These are phyloP conservation scores for Dothideomycetes sp. DNA, from an alignment of 2,329 filamentous ascomycete species.

Conservation along the genomic window DNA sequence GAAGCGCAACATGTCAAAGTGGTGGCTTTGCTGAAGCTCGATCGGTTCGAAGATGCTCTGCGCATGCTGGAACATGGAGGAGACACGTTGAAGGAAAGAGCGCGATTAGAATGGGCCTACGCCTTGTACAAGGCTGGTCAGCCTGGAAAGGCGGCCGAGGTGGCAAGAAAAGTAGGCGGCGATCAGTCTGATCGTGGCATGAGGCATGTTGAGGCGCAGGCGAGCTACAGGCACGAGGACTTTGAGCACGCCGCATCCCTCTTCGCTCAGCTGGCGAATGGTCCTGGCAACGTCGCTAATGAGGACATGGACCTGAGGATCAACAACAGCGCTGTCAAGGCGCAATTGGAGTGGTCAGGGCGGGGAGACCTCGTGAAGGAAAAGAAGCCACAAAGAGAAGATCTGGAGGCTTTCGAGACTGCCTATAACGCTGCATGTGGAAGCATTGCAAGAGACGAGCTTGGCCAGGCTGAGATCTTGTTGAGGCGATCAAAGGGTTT, in stretches of 20 bases:
- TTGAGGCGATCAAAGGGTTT: conserved; percentile 54
- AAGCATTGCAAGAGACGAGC: conserved; percentile 58
- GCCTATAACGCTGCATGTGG: conserved; percentile 71
- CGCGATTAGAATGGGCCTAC: conserved; percentile 63
- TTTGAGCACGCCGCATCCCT: conserved; percentile 56
- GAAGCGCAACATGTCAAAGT: conserved; percentile 59
- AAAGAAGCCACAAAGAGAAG: conserved; percentile 47
- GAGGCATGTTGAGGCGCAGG: conserved; percentile 51
- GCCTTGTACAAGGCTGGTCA: conserved; percentile 72
- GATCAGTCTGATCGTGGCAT: conserved; percentile 36
- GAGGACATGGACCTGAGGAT: conserved; percentile 68
- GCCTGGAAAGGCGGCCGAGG: conserved; percentile 50
- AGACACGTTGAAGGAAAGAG: conserved; percentile 47
- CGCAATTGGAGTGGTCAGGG: conserved; percentile 62
- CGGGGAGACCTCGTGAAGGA: conserved; percentile 38
- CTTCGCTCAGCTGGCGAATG: conserved; percentile 48
- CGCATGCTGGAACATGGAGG: conserved; percentile 55
- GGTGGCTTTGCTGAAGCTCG: conserved; percentile 68
- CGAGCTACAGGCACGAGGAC: conserved; percentile 63
- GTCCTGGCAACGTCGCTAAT: conserved; percentile 36
- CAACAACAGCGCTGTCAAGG: conserved; percentile 61
- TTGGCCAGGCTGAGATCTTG: conserved; percentile 53
- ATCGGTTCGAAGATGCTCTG: conserved; percentile 69
- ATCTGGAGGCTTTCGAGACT: conserved; percentile 67
- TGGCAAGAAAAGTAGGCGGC: conserved; percentile 25